A percentile compares a stretch with the other conserved stretches of the same genome.
Evolutionary conservation across 1,139 yeast species (phyloP).

Genomic region (Taiozyma onychis): DNA sequence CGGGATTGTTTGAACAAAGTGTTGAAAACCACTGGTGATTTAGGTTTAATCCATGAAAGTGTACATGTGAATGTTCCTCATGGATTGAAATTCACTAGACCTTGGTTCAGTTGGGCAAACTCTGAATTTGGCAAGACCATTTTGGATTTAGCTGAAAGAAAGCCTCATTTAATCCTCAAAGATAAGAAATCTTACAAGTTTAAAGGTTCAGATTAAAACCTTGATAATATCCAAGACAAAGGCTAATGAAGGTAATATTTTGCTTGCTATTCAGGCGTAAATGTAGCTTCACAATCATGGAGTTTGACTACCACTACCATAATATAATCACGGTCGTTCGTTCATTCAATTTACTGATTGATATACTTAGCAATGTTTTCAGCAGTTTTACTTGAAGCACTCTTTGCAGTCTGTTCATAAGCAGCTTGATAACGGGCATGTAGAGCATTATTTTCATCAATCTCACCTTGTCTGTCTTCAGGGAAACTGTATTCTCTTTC

Average conservation of each 20-base stretch:
- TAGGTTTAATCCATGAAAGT: conserved; percentile 84
- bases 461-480: conserved; percentile 62
- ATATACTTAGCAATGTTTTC: conserved; percentile 67
- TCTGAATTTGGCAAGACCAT: conserved; percentile 87
- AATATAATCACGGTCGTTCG: too few species aligned
- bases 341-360: conserved; percentile 25
- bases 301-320: too few species aligned
- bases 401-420: conserved; percentile 55
- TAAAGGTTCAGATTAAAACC: conserved; percentile 7
- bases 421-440: conserved; percentile 73
- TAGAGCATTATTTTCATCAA: conserved; percentile 49
- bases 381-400: conserved; percentile 59
- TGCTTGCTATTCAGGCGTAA: too few species aligned
- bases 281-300: too few species aligned
- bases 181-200: conserved; percentile 25
- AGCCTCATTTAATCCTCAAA: conserved; percentile 67
- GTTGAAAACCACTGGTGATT: conserved; percentile 57
- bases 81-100: conserved; percentile 51
- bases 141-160: conserved; percentile 63
- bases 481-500: conserved; percentile 66
- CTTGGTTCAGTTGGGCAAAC: conserved; percentile 96
- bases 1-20: conserved; percentile 41
- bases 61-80: conserved; percentile 55
- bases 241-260: too few species aligned
- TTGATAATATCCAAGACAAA: too few species aligned